Evolutionary conservation across 805 yeast species (phyloP).

Genomic region (Pichia californica): DNA sequence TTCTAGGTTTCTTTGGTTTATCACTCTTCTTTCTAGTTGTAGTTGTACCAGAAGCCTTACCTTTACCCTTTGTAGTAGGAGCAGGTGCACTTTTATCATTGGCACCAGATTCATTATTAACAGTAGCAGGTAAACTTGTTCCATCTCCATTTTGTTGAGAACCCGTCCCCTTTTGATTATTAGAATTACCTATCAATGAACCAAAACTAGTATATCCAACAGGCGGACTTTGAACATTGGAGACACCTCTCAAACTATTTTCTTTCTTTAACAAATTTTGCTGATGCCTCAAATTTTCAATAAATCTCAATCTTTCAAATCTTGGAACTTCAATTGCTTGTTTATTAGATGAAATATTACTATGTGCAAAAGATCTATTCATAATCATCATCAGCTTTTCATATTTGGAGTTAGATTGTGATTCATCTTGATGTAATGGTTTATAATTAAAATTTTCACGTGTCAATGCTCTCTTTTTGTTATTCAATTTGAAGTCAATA

Average conservation of each 20-base stretch:
- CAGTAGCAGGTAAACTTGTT: background rate
- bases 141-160: background rate
- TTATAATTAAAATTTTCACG: slow-evolving; percentile 24
- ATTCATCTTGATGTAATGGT: slow-evolving; percentile 57
- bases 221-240: slow-evolving; percentile 6
- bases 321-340: slow-evolving; percentile 26
- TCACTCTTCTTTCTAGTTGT: slow-evolving; percentile 17
- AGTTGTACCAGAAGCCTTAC: background rate
- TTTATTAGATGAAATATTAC: slow-evolving; percentile 27
- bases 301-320: slow-evolving; percentile 79
- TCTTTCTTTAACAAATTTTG: slow-evolving; percentile 9
- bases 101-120: background rate
- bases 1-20: slow-evolving; percentile 25
- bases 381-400: slow-evolving; percentile 82
- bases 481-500: background rate
- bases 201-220: slow-evolving; percentile 4
- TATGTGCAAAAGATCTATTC: slow-evolving; percentile 41
- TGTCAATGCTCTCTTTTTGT: slow-evolving; percentile 18
- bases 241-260: slow-evolving; percentile 5
- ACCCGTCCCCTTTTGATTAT: background rate
- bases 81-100: background rate
- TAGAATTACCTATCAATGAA: slow-evolving; percentile 1
- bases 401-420: slow-evolving; percentile 77
- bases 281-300: slow-evolving; percentile 70
- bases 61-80: background rate